A percentile compares a stretch with the other conserved stretches of the same genome.
phyloP scores from a whole-genome alignment of 352 stramenopile genomes.

The Blastocystis hominis region DNA sequence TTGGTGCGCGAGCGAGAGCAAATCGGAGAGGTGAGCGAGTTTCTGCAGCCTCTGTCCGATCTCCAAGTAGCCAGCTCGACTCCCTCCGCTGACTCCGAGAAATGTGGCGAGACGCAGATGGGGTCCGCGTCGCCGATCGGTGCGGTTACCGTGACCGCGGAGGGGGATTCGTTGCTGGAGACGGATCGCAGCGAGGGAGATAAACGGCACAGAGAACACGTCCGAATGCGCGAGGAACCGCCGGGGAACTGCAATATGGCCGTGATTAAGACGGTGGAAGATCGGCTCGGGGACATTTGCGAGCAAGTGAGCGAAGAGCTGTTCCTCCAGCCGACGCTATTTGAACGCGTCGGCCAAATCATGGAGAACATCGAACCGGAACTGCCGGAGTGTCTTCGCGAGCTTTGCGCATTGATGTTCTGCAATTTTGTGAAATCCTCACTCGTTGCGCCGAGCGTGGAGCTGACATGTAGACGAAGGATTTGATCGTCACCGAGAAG shows the following conservation, averaged over 20 bases:
- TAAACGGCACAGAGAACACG: background rate
- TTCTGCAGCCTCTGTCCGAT: background rate
- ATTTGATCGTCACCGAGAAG: background rate
- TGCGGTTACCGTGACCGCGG: background rate
- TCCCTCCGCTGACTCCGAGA: background rate
- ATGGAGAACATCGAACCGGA: background rate
- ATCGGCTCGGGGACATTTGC: background rate
- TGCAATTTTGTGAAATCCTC: background rate
- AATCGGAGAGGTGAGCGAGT: background rate
- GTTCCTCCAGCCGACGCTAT: background rate
- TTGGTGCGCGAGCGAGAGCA: background rate
- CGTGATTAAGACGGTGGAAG: background rate
- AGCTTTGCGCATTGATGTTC: background rate
- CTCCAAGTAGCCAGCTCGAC: background rate
- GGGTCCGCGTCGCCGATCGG: background rate
- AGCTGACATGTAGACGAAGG: background rate
- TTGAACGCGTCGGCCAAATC: background rate
- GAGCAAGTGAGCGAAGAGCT: background rate
- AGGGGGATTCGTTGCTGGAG: background rate
- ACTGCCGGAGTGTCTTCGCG: background rate
- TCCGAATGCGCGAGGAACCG: background rate
- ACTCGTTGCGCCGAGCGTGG: background rate
- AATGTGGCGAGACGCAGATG: slow-evolving; percentile 5
- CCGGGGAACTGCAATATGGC: background rate
- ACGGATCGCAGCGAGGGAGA: background rate